Evolutionary conservation across 2,329 filamentous ascomycete genomes (phyloP).

Genomic region (Coleophoma crateriformis): DNA sequence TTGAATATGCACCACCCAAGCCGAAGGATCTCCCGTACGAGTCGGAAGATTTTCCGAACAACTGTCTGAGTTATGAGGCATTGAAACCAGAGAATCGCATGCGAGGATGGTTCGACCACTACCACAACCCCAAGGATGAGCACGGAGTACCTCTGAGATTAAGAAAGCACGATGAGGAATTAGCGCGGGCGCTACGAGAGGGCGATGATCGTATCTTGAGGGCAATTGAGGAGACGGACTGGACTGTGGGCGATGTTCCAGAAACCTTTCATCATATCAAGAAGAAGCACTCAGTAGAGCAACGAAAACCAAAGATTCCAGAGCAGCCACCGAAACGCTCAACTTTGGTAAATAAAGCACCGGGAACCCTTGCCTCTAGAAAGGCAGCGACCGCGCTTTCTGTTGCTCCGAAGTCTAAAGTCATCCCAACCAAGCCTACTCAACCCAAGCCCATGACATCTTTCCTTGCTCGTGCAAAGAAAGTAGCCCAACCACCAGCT

Average conservation of each 20-base stretch:
- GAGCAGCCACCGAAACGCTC: conserved; percentile 15
- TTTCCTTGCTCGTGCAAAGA: conserved; percentile 28
- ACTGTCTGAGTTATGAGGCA: conserved; percentile 48
- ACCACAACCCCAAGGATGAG: conserved; percentile 59
- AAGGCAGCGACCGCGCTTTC: conserved; percentile 49
- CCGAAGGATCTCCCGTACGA: conserved; percentile 61
- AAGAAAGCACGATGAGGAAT: conserved; percentile 49
- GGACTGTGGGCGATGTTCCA: conserved; percentile 51
- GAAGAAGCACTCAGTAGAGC: conserved; percentile 19
- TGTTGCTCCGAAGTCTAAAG: conserved; percentile 26
- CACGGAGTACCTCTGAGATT: conserved; percentile 60
- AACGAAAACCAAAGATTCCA: conserved; percentile 5
- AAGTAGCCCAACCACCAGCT: conserved; percentile 32
- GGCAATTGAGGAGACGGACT: conserved; percentile 55
- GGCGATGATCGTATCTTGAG: conserved; percentile 63
- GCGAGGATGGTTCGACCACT: conserved; percentile 56
- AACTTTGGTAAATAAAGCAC: conserved; percentile 21
- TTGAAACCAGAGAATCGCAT: conserved; percentile 53
- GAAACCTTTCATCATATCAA: conserved; percentile 32
- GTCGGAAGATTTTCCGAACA: conserved; percentile 61
- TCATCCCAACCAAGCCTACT: conserved; percentile 22
- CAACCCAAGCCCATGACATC: conserved; percentile 26
- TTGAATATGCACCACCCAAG: conserved; percentile 84
- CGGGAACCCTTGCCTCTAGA: conserved; percentile 49
- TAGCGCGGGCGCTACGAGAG: conserved; percentile 36